Base-by-base conservation (phyloP, 2,329 filamentous ascomycete species). In the Trichoderma brevicompactum region DNA sequence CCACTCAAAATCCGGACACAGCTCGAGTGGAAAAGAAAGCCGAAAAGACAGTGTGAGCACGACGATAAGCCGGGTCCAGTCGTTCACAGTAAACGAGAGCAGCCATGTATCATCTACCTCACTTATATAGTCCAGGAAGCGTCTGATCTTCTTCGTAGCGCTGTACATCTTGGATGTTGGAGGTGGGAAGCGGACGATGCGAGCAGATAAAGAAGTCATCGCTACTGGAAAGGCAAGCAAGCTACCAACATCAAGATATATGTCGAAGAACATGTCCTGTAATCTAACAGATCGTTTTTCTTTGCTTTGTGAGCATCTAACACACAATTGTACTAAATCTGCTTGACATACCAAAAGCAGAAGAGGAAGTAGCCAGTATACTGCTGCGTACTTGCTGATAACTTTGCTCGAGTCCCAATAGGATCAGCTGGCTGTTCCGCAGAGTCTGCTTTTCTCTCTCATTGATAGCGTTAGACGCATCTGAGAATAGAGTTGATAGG, bases 51-150 rank as follows among this genome's bases (percentile, higher is more conserved):
- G 36, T 15, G 52, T 54, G 17, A 54, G 19, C n/a, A 40, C 36
- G 2, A 34, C 34, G 2, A 54, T 54, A 17, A 54, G 52, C 10
- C 52, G 52, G 1, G 52, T 54, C 52, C 52, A 54, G 52, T 54
- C 52, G 12, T 54, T 54, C n/a, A 54, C 36, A 8, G 52, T 54
- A 23, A 54, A 54, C 9, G 52, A 54, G 5, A 54, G 10, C 34
- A 54, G 12, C 7, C 34, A 13, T 1, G 38, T 54, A 34, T 54
- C 52, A 17, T 23, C 13, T 3, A 54, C 10, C 6, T 13, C 34
- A 12, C 52, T 12, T 40, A 54, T 12, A 36, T 54, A 54, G 17
- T 54, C 52, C 17, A 54, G 19, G 17, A 13, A 54, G 12, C 10
- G 17, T 2, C 52, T 34, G 12, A 54, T 54, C 17, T 54, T 54